A percentile compares a stretch with the other conserved stretches of the same genome.
These are phyloP conservation scores for Aspergillus aculeatus DNA, from an alignment of 2,329 filamentous ascomycete species.

Conservation along the genomic window DNA sequence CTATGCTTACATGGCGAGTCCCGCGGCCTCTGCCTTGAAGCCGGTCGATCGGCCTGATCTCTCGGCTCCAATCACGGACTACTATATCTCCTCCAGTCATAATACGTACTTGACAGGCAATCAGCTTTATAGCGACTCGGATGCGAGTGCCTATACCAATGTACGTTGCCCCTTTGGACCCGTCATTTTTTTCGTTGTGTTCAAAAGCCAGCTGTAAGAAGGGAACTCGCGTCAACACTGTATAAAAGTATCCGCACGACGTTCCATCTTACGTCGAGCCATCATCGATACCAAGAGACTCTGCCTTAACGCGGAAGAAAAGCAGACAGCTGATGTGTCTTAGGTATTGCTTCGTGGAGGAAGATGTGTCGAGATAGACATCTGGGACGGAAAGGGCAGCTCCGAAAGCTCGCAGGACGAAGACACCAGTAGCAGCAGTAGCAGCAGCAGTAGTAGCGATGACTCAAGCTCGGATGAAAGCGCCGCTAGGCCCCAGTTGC, in stretches of 20 bases:
- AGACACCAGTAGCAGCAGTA: conserved; percentile 34
- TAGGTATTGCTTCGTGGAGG: conserved; percentile 74
- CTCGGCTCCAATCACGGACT: conserved; percentile 73
- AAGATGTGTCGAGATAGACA: conserved; percentile 90
- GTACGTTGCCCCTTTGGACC: conserved; percentile 47
- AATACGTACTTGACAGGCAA: conserved; percentile 91
- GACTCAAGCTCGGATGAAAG: conserved; percentile 25
- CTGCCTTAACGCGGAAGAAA: neutral
- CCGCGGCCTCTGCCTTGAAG: conserved; percentile 44
- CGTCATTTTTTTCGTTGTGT: neutral
- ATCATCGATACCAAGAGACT: neutral
- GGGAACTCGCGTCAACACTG: too few species aligned
- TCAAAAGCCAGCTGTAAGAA: too few species aligned
- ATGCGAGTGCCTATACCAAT: conserved; percentile 73
- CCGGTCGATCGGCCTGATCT: conserved; percentile 54
- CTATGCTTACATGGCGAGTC: conserved; percentile 49
- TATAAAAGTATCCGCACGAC: too few species aligned
- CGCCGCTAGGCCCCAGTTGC: conserved; percentile 9
- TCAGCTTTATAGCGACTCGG: conserved; percentile 75
- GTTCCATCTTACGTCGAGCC: neutral
- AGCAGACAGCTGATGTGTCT: conserved; percentile 1
- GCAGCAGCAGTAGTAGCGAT: conserved; percentile 28
- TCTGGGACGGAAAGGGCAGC: conserved; percentile 73
- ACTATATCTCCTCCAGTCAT: conserved; percentile 92
- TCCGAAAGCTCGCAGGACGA: conserved; percentile 31